phyloP scores from a whole-genome alignment of 257 asterid genomes.

The Jacaranda copaia region DNA sequence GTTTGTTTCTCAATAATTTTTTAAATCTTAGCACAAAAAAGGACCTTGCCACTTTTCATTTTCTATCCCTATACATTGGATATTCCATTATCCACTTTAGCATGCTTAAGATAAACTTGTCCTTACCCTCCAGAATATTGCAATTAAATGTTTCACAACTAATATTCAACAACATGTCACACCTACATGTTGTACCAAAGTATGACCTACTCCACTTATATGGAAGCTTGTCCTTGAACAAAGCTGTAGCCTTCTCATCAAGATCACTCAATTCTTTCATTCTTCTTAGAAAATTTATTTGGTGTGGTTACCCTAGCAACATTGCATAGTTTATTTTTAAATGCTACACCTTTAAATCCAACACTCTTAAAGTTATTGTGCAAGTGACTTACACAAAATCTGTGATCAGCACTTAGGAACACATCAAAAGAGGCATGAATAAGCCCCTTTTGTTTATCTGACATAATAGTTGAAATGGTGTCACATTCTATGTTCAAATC shows the following conservation, averaged over 20 bases:
- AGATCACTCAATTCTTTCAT: background rate
- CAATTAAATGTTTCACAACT: conserved; percentile 5
- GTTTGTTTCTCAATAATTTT: background rate
- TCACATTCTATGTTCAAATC: background rate
- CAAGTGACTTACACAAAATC: background rate
- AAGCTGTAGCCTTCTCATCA: background rate
- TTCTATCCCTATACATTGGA: background rate
- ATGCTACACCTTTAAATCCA: background rate
- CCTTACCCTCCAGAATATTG: background rate
- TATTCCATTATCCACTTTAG: background rate
- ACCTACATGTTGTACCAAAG: background rate
- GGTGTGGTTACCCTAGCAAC: background rate
- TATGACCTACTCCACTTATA: conserved; percentile 4
- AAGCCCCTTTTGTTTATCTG: background rate
- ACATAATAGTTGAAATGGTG: background rate
- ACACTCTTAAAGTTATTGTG: background rate
- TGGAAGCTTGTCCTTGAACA: conserved; percentile 18
- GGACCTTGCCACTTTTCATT: background rate
- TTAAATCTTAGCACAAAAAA: background rate
- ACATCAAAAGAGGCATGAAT: background rate
- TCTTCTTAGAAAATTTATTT: background rate
- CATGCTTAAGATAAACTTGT: background rate
- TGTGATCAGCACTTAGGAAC: background rate
- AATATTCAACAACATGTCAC: conserved; percentile 18
- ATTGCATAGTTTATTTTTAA: background rate